Evolutionary conservation across 306 rosid genomes (phyloP).

Genomic region (Prunus mume): DNA sequence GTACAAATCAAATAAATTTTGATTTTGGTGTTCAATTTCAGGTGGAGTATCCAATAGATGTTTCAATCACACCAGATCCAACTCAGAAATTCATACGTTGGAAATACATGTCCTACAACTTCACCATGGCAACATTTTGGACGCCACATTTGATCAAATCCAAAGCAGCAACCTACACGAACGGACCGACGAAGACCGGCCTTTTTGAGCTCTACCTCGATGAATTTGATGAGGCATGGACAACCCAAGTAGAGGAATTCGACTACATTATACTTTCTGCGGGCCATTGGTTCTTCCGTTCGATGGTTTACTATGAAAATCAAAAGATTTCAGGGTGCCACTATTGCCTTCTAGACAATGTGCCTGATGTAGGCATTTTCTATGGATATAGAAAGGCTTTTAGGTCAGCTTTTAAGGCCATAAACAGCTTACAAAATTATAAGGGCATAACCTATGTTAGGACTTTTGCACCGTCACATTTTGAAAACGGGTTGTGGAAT

Average conservation of each 20-base stretch:
- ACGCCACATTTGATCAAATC: conserved; percentile 75
- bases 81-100: conserved; percentile 53
- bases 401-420: conserved; percentile 60
- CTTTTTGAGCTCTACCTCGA: conserved; percentile 66
- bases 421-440: conserved; percentile 46
- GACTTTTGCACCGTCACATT: conserved; percentile 79
- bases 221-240: conserved; percentile 69
- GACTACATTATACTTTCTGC: conserved; percentile 63
- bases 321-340: conserved; percentile 62
- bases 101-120: conserved; percentile 74
- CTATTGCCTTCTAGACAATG: conserved; percentile 54
- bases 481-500: conserved; percentile 82
- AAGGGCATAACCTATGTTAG: conserved; percentile 66
- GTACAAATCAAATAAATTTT: neutral
- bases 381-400: conserved; percentile 69
- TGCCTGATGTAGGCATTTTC: conserved; percentile 59
- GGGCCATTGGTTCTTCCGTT: conserved; percentile 80
- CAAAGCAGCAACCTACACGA: conserved; percentile 25
- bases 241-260: conserved; percentile 48
- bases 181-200: conserved; percentile 54
- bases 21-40: conserved; percentile 4
- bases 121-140: conserved; percentile 75
- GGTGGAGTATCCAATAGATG: conserved; percentile 87
- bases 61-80: conserved; percentile 42
- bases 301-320: conserved; percentile 53